A percentile compares a stretch with the other conserved stretches of the same genome.
phyloP scores from a whole-genome alignment of 75 land plant species.

The Cupressus sempervirens region DNA sequence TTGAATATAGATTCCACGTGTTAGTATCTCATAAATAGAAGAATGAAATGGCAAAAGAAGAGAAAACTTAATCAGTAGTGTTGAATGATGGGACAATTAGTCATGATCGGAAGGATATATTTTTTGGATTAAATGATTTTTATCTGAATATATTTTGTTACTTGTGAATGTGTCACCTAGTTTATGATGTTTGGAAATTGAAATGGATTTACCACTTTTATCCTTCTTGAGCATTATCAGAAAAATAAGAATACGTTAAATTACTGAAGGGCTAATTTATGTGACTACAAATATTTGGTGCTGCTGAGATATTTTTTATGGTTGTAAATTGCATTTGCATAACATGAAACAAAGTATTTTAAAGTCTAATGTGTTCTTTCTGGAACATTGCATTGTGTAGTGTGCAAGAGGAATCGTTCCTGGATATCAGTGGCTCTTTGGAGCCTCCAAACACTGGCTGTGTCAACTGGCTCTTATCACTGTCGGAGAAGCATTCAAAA shows the following conservation, averaged over 20 bases:
- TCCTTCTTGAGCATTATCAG: not conserved
- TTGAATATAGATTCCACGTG: not conserved
- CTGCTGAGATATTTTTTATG: not conserved
- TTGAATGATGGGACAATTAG: not conserved
- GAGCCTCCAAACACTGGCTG: not conserved
- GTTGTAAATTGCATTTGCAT: not conserved
- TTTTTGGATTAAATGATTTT: not conserved
- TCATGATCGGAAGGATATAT: not conserved
- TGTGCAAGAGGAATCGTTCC: constrained; percentile 9
- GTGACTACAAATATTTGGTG: not conserved
- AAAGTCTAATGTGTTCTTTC: not conserved
- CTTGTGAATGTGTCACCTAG: not conserved
- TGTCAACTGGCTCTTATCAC: not conserved
- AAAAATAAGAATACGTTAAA: not conserved
- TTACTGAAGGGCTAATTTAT: not conserved
- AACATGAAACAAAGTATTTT: not conserved
- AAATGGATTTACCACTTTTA: not conserved
- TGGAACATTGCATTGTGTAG: not conserved
- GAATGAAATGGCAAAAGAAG: not conserved
- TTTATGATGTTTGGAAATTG: not conserved
- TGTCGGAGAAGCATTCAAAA: not conserved
- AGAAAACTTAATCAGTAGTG: not conserved
- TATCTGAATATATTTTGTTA: not conserved
- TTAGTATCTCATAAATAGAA: not conserved
- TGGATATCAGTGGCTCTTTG: constrained; percentile 10